phyloP scores from a whole-genome alignment of 23 red algal genomes.

The Gracilaria domingensis region DNA sequence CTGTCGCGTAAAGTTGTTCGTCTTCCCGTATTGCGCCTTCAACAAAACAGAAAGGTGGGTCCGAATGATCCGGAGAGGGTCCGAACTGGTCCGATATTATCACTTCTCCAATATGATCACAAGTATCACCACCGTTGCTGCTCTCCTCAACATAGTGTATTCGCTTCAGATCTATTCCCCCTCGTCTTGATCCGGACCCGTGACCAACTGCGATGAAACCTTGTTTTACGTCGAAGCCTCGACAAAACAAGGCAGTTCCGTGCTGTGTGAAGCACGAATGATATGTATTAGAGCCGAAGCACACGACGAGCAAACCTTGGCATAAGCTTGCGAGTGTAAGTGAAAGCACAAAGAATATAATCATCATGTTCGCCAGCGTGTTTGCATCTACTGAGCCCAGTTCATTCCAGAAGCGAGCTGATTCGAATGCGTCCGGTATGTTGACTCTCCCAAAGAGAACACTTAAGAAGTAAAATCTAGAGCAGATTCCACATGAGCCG shows the following conservation, averaged over 20 bases:
- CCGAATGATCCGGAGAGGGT: neutral
- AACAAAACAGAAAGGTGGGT: constrained; percentile 7
- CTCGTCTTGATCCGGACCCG: neutral
- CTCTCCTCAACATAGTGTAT: neutral
- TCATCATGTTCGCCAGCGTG: neutral
- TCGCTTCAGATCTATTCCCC: neutral
- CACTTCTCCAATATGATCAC: neutral
- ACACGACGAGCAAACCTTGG: neutral
- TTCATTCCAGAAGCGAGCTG: no score
- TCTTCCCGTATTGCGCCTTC: constrained; percentile 5
- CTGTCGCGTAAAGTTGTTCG: neutral
- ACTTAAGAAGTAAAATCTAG: no score
- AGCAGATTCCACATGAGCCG: no score
- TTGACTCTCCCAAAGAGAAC: no score
- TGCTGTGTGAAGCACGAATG: constrained; percentile 1
- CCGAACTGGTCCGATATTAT: neutral
- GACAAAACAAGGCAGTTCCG: neutral
- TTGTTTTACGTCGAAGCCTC: constrained; percentile 16
- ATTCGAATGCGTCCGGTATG: no score
- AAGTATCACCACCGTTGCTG: neutral
- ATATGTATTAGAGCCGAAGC: neutral
- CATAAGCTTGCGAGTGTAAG: neutral
- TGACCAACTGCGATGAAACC: constrained; percentile 1
- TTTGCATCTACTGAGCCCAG: neutral
- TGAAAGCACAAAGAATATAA: neutral